Evolutionary conservation across 2,329 filamentous ascomycete species (phyloP).

Genomic region (Chaetomiaceae sp.): DNA sequence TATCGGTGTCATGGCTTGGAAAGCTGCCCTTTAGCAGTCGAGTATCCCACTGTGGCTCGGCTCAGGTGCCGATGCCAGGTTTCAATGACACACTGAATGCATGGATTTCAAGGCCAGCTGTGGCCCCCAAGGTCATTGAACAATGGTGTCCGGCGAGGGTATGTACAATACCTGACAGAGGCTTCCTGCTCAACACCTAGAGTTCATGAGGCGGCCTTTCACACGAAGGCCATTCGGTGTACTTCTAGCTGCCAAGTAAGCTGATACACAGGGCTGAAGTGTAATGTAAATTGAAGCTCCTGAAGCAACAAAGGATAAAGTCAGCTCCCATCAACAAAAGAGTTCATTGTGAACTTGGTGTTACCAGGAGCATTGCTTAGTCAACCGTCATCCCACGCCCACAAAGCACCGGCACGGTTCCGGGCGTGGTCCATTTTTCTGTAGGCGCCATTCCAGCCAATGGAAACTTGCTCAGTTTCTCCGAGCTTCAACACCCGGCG

Average conservation of each 20-base stretch:
- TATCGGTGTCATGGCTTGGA: not conserved
- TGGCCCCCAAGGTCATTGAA: not conserved
- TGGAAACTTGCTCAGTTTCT: slow-evolving; percentile 39
- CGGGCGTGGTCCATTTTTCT: slow-evolving; percentile 4
- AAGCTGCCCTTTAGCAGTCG: not conserved
- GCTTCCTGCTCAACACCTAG: too few species aligned
- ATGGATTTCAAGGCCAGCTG: not conserved
- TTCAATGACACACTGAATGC: slow-evolving; percentile 5
- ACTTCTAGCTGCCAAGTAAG: too few species aligned
- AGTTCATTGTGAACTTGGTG: too few species aligned
- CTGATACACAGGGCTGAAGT: too few species aligned
- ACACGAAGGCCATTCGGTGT: too few species aligned
- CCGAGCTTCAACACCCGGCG: slow-evolving; percentile 16
- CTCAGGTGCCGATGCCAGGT: not conserved
- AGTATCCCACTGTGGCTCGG: not conserved
- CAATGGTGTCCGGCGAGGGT: too few species aligned
- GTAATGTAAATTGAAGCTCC: too few species aligned
- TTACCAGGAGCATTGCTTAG: too few species aligned
- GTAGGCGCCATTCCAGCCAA: slow-evolving; percentile 28
- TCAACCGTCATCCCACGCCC: not conserved
- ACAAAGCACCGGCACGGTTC: not conserved
- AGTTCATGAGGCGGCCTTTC: too few species aligned
- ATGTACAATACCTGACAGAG: too few species aligned
- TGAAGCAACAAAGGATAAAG: too few species aligned
- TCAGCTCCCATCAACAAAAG: too few species aligned